Base-by-base conservation (phyloP, 148 eudicot genomes). In the Pharnaceum exiguum region DNA sequence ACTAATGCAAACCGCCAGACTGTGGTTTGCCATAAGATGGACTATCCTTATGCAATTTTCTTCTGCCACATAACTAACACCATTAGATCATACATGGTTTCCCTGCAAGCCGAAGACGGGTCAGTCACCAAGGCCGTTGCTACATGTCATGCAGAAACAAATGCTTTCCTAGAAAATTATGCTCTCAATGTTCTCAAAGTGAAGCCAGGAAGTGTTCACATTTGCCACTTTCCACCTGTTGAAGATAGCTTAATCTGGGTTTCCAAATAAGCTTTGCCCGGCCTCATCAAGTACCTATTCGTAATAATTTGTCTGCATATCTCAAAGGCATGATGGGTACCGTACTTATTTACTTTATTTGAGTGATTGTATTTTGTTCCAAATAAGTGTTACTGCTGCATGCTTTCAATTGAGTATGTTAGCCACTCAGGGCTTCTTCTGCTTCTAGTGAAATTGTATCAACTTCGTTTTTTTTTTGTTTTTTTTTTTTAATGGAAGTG, bases 161-260 rank as follows among this genome's bases (percentile, higher is more conserved):
- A 78, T 15, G 60, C 45, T 7, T 73, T 71, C 57, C 77, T 82
- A 13, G 70, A 69, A 39, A 73, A 74, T 15, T 61, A 76, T 46
- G 79, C 76, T 8, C 67, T 79, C 51, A 64, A 63, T 51, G 71
- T 76, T 51, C 78, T 83, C 47, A 67, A 77, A 30, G 75, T 67
- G 45, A 66, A 66, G 29, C 89, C 89, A 2, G 80, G 85, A 33
- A 63, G 58, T 57, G 62, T 67, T 19, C 76, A 68, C 7, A 46
- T 83, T 22, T 83, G 89, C 49, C 89, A 83, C 62, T 77, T 79
- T 51, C 79, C 80, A 0, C 64, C 35, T 31, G 57, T 79, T 6
- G 69, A 71, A 47, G 79, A 74, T 65, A 75, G 65, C 26, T 25
- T 79, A n/a, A 67, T 82, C 23, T 79, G 84, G 82, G 73, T 79